Percentiles rank a stretch among this genome's conserved stretches.
Evolutionary conservation across 352 stramenopile species (phyloP).

Genomic region (Thalassiosira oceanica): DNA sequence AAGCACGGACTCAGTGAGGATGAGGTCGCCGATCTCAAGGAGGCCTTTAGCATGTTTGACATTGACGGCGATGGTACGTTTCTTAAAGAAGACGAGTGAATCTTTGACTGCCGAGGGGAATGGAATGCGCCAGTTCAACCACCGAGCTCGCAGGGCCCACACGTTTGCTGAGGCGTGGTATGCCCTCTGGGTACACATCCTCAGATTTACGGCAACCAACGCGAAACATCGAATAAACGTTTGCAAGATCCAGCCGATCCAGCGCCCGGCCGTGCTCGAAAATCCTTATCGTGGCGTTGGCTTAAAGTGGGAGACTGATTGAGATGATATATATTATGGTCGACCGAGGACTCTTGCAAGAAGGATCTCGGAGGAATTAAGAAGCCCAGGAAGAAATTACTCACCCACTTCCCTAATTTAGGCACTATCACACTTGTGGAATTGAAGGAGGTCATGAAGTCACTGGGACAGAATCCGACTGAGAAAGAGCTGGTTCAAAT

Average conservation of each 20-base stretch:
- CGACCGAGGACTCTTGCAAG: neutral
- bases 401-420: conserved; percentile 16
- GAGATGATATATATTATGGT: neutral
- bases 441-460: conserved; percentile 73
- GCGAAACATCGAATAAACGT: too few species aligned
- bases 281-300: too few species aligned
- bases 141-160: too few species aligned
- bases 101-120: too few species aligned
- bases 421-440: conserved; percentile 73
- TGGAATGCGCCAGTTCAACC: too few species aligned
- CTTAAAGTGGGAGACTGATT: too few species aligned
- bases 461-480: conserved; percentile 67
- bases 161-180: too few species aligned
- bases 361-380: neutral
- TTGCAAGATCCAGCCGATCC: too few species aligned
- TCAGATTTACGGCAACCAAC: too few species aligned
- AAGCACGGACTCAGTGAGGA: conserved; percentile 57
- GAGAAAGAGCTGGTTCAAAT: conserved; percentile 97
- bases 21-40: conserved; percentile 76
- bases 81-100: too few species aligned
- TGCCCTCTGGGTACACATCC: too few species aligned
- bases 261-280: too few species aligned
- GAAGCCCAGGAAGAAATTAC: neutral
- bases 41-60: conserved; percentile 81
- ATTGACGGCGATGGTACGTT: conserved; percentile 77